phyloP scores from a whole-genome alignment of 306 rosid species.

The Castanopsis chinensis region DNA sequence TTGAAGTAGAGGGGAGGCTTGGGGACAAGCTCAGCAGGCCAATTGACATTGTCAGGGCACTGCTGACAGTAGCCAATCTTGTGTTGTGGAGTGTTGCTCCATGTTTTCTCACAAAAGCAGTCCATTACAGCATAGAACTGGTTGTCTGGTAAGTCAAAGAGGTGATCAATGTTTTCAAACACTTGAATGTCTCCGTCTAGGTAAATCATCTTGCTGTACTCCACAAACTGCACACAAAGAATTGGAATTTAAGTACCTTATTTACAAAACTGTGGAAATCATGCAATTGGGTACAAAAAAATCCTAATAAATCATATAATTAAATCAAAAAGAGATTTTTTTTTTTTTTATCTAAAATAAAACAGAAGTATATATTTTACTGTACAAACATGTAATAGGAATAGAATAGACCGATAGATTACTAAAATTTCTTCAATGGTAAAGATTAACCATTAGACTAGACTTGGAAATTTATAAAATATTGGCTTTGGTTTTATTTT shows the following conservation, averaged over 20 bases:
- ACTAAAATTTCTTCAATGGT: too few relatives aligned
- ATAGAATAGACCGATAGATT: too few relatives aligned
- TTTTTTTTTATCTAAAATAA: too few relatives aligned
- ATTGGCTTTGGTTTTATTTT: too few relatives aligned
- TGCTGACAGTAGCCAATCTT: conserved; percentile 75
- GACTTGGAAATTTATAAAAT: too few relatives aligned
- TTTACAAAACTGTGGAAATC: too few relatives aligned
- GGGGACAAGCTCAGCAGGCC: conserved; percentile 57
- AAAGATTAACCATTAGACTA: too few relatives aligned
- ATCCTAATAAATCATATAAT: too few relatives aligned
- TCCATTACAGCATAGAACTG: conserved; percentile 76
- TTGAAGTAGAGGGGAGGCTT: conserved; percentile 79
- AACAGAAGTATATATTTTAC: too few relatives aligned
- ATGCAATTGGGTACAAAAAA: too few relatives aligned
- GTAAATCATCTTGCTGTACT: conserved; percentile 70
- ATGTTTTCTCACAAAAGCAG: conserved; percentile 70
- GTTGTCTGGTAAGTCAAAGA: conserved; percentile 56
- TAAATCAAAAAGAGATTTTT: too few relatives aligned
- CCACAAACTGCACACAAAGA: conserved; percentile 53
- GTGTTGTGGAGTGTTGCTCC: conserved; percentile 65
- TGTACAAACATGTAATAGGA: too few relatives aligned
- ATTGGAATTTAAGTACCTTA: background rate
- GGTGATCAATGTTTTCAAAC: conserved; percentile 60
- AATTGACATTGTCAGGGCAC: conserved; percentile 59
- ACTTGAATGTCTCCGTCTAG: conserved; percentile 83